These are phyloP conservation scores for Pichia kudriavzevii DNA, from an alignment of 1,139 yeast species.

Conservation along the genomic window DNA sequence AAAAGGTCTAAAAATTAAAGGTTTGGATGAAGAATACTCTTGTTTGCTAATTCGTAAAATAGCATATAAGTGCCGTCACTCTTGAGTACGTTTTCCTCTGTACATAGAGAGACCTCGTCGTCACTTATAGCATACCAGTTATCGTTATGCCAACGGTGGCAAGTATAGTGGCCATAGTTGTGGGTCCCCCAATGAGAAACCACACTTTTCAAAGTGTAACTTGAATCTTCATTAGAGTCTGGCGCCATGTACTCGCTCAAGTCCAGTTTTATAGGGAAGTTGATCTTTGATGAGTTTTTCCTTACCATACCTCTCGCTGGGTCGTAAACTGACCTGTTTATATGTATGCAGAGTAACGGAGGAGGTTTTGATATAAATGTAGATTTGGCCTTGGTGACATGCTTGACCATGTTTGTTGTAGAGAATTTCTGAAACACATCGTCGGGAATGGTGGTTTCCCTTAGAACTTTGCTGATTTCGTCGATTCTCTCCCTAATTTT, in stretches of 20 bases:
- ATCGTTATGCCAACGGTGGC: conserved; percentile 72
- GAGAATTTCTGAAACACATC: conserved; percentile 67
- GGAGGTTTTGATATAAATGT: conserved; percentile 77
- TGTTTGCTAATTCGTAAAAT: conserved; percentile 57
- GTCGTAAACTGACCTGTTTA: conserved; percentile 88
- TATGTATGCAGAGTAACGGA: conserved; percentile 73
- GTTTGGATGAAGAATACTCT: conserved; percentile 23
- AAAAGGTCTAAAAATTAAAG: conserved; percentile 9
- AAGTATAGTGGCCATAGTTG: conserved; percentile 90
- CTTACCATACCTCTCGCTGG: conserved; percentile 75
- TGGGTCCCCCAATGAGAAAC: conserved; percentile 92
- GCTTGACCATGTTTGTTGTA: conserved; percentile 66
- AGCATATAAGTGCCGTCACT: conserved; percentile 91
- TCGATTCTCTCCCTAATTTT: conserved; percentile 46
- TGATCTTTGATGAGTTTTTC: conserved; percentile 76
- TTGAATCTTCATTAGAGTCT: conserved; percentile 63
- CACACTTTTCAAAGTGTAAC: conserved; percentile 75
- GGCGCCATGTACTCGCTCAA: conserved; percentile 64
- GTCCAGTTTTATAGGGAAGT: conserved; percentile 62
- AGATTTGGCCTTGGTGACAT: conserved; percentile 78
- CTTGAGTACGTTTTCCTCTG: conserved; percentile 68
- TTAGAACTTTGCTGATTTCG: conserved; percentile 51
- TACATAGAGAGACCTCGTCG: conserved; percentile 73
- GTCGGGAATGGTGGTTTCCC: conserved; percentile 67
- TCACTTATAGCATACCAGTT: conserved; percentile 95